phyloP scores from a whole-genome alignment of 371 early-diverging fungal species.

The Dichotomocladium elegans region DNA sequence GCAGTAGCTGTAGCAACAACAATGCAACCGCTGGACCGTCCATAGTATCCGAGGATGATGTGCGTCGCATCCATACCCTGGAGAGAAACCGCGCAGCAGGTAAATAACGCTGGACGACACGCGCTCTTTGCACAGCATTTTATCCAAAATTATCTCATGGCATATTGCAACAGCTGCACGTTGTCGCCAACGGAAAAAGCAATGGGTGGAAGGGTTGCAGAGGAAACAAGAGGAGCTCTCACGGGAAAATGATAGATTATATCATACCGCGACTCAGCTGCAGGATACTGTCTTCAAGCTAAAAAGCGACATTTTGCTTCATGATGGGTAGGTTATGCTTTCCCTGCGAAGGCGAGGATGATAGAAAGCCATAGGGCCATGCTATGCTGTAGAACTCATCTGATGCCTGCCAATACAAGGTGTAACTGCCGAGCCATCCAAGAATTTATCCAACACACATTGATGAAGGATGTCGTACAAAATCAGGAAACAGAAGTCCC shows the following conservation, averaged over 20 bases:
- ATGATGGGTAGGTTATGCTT: not conserved
- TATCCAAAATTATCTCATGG: not conserved
- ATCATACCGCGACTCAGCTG: not conserved
- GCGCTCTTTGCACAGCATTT: not conserved
- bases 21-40: too few species aligned
- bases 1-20: too few species aligned
- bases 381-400: too few species aligned
- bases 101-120: not conserved
- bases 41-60: too few species aligned
- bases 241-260: not conserved
- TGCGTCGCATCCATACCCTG: too few species aligned
- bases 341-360: too few species aligned
- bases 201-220: slow-evolving; percentile 5
- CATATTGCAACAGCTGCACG: slow-evolving; percentile 1
- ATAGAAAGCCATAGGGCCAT: too few species aligned
- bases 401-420: not conserved
- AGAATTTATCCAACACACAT: not conserved
- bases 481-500: too few species aligned
- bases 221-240: not conserved
- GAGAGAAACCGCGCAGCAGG: slow-evolving; percentile 13
- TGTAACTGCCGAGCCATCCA: not conserved
- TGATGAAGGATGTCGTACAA: not conserved
- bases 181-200: slow-evolving; percentile 11
- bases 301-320: not conserved
- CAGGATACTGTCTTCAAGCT: not conserved